Conservation (phyloP, 805 yeast genomes). For the Starmerella kuoi region DNA sequence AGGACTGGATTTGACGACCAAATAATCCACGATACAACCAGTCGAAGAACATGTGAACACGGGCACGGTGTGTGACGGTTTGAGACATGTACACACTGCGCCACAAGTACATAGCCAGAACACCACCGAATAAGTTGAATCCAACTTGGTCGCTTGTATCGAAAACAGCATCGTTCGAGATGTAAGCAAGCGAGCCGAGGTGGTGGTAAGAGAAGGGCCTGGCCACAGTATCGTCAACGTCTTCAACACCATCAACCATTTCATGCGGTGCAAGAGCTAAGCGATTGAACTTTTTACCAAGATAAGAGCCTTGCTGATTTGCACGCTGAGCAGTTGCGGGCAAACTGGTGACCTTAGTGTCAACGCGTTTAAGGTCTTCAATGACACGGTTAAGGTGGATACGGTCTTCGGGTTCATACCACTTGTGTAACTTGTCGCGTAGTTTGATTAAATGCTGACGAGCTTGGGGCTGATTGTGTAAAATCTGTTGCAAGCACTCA, state of each 20-base stretch:
- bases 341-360: constrained; percentile 50
- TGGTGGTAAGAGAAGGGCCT: constrained; percentile 53
- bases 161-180: constrained; percentile 60
- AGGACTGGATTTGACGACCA: constrained; percentile 28
- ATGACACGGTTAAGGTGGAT: constrained; percentile 42
- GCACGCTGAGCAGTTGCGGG: constrained; percentile 72
- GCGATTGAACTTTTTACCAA: constrained; percentile 47
- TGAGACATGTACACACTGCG: constrained; percentile 59
- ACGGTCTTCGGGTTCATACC: constrained; percentile 18
- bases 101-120: constrained; percentile 63
- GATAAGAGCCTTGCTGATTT: constrained; percentile 54
- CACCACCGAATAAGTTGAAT: constrained; percentile 50
- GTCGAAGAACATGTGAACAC: constrained; percentile 52
- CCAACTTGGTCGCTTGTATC: constrained; percentile 40
- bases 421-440: constrained; percentile 18
- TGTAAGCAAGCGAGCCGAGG: constrained; percentile 54
- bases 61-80: constrained; percentile 50
- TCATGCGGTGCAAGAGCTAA: constrained; percentile 30
- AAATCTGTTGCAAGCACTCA: constrained; percentile 14
- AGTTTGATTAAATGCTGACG: constrained; percentile 19
- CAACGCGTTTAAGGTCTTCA: constrained; percentile 41
- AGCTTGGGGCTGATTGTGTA: constrained; percentile 21
- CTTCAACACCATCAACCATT: constrained; percentile 33
- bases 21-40: constrained; percentile 46
- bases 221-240: constrained; percentile 43